Conservation (phyloP, 257 asterid genomes). For the Solanum peruvianum region DNA sequence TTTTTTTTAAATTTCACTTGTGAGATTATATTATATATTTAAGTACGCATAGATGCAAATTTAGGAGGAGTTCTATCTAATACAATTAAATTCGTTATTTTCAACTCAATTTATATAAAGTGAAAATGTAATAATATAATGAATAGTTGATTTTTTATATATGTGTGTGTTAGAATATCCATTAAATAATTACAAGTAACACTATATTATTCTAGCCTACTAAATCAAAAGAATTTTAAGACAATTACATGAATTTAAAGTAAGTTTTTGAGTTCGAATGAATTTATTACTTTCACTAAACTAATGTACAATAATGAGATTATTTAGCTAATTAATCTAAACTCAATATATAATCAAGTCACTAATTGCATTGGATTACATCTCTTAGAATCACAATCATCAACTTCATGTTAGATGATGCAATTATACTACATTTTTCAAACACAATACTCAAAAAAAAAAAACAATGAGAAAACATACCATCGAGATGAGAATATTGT, state of each 20-base stretch:
- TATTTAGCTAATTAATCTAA: background rate
- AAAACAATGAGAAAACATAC: background rate
- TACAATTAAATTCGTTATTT: background rate
- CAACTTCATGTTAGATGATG: background rate
- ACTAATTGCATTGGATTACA: background rate
- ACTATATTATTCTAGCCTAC: background rate
- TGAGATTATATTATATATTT: no score
- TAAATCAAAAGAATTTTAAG: background rate
- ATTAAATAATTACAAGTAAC: no score
- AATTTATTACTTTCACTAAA: background rate
- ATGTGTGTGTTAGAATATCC: no score
- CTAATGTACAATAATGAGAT: background rate
- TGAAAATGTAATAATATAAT: background rate
- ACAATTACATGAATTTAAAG: background rate
- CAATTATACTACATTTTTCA: background rate
- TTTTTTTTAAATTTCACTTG: rapidly evolving
- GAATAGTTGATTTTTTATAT: background rate
- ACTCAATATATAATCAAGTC: background rate
- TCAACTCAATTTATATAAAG: background rate
- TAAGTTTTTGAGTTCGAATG: background rate
- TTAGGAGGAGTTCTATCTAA: background rate
- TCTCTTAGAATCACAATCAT: background rate
- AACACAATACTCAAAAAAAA: background rate
- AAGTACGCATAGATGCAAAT: background rate
- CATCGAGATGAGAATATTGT: background rate